These are phyloP conservation scores for Capsella rubella DNA, from an alignment of 441 rosid genomes.

Conservation along the genomic window DNA sequence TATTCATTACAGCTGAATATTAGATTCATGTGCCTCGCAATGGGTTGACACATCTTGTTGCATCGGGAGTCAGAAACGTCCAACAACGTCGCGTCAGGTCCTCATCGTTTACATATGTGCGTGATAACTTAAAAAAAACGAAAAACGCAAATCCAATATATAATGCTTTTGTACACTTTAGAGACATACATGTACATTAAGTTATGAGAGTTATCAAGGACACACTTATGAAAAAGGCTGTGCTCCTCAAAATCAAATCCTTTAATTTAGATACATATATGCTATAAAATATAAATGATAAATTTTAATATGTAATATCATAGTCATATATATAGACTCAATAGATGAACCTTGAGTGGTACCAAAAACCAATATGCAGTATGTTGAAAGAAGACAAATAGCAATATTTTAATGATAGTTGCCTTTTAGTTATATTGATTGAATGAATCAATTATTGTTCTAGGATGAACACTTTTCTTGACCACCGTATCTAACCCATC, in stretches of 20 bases:
- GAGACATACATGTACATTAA: not conserved
- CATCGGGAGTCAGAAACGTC: slow-evolving; percentile 15
- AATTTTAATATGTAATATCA: not conserved
- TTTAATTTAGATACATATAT: no score
- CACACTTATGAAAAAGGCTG: no score
- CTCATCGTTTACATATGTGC: not conserved
- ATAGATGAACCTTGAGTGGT: not conserved
- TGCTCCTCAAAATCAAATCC: no score
- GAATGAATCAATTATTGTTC: not conserved
- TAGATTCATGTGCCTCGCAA: not conserved
- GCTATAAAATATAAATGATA: not conserved
- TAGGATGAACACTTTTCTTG: slow-evolving; percentile 22
- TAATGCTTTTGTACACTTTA: not conserved
- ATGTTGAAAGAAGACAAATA: slow-evolving; percentile 2
- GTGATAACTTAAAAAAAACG: not conserved
- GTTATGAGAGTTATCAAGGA: no score
- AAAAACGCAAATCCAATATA: not conserved
- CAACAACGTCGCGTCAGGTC: not conserved
- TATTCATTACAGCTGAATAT: not conserved
- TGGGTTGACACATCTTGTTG: slow-evolving; percentile 10
- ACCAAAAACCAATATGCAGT: not conserved
- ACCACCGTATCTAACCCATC: not conserved
- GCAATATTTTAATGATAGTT: not conserved
- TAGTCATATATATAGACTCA: not conserved
- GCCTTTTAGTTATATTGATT: not conserved